phyloP scores from a whole-genome alignment of 179 eudicot genomes.

The Vitellaria paradoxa region DNA sequence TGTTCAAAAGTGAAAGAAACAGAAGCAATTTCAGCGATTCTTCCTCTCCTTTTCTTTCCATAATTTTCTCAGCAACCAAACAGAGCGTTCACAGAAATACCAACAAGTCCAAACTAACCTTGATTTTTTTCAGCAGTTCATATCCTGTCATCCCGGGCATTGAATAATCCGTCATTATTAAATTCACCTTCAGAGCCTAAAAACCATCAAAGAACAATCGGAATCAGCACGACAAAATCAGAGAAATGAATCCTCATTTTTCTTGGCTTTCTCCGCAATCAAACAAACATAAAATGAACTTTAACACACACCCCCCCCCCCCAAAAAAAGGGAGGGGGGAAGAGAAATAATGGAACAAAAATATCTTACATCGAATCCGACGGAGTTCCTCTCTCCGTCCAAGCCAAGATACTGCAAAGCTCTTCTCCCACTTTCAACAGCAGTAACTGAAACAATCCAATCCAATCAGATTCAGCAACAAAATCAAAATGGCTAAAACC shows the following conservation, averaged over 20 bases:
- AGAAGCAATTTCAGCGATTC: neutral
- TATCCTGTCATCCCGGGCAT: conserved; percentile 59
- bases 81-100: neutral
- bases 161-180: conserved; percentile 24
- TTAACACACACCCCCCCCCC: too few relatives aligned
- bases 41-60: neutral
- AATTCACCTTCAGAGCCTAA: conserved; percentile 70
- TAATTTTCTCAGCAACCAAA: neutral
- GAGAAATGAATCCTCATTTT: too few relatives aligned
- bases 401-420: conserved; percentile 58
- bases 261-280: neutral
- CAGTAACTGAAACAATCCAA: conserved; percentile 41
- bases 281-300: neutral
- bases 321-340: too few relatives aligned
- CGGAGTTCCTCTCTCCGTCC: conserved; percentile 44
- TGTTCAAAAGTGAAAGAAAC: conserved; percentile 23
- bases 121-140: conserved; percentile 48
- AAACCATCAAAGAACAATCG: conserved; percentile 5
- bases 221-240: too few relatives aligned
- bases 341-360: neutral
- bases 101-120: conserved; percentile 33
- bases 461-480: neutral
- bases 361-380: conserved; percentile 34
- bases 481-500: neutral
- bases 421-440: conserved; percentile 57